Evolutionary conservation across 2,329 filamentous ascomycete genomes (phyloP), one percentile per base, ranked within the genome.

Genomic region (Diaporthe ilicicola): DNA sequence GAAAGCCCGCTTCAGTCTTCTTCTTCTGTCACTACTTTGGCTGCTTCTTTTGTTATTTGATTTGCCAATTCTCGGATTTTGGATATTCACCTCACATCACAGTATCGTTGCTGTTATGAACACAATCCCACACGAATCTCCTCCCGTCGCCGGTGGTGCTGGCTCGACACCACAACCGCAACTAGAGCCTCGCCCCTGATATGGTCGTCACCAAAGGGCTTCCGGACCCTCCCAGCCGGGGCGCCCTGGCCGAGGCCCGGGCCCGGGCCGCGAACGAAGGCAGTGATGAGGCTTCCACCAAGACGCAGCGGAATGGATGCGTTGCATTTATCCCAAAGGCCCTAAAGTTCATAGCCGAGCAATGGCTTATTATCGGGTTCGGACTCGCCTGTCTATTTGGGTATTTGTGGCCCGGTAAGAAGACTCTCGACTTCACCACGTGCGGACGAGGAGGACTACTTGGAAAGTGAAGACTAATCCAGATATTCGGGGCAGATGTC

Each of bases 351-450:
- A 61, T 89, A 56, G 78, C 83, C 62, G 85, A 87, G 69, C 90
- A 92, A 81, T 92, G 90, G 88, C 87, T 92, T 69, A 83, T 92
- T 22, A 84, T 92, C 69, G 88, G 86, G 22, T 90, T 92, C 74
- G 88, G 83, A 1, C 72, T 88, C 82, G 80, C 82, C 81, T 77
- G 84, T 86, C 75, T 89, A 22, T 75, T 86, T 50, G 84, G 79
- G 2, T 83, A 84, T 53, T 79, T 79, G 39, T 85, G 83, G 69
- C 84, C 84, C 1, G 76, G 83, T 84, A 76, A 75, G 82, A 39
- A 39, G 37, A 27, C 10, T 10, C 4, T 17, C 4, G 32, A 12
- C 1, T n/a, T 4, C 22, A 32, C 24, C 4, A 5, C 39, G 10
- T 15, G 5, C 8, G 17, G 4, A 19, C 12, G 1, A 46, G 24